These are phyloP conservation scores for Ceriops zippeliana DNA, from an alignment of 345 rosid genomes.

Conservation along the genomic window DNA sequence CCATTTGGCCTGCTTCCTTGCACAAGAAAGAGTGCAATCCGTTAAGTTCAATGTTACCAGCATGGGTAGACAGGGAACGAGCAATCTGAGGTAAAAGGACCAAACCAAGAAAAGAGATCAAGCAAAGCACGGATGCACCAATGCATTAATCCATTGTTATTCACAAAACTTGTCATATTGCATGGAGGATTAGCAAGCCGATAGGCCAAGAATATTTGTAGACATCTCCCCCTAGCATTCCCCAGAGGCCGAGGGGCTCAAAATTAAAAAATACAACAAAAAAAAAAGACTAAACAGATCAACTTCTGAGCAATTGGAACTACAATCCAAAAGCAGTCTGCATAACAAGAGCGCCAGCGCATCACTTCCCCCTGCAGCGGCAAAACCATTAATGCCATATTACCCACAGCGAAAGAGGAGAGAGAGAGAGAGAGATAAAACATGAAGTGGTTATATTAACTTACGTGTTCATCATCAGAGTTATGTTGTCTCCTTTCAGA, in stretches of 20 bases:
- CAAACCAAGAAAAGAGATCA: neutral
- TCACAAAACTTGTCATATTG: no score
- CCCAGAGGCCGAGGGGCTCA: no score
- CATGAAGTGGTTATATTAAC: conserved; percentile 6
- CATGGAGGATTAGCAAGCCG: no score
- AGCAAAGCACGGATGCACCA: neutral
- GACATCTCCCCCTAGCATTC: no score
- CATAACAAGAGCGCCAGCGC: neutral
- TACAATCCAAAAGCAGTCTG: neutral
- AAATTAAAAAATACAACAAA: no score
- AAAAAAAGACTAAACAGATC: neutral
- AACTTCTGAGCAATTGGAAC: neutral
- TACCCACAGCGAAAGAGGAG: conserved; percentile 1
- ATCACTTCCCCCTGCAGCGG: conserved; percentile 54
- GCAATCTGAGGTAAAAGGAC: no score
- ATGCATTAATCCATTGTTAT: no score
- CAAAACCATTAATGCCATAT: neutral
- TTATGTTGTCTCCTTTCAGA: conserved; percentile 88
- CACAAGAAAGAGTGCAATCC: no score
- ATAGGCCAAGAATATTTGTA: no score
- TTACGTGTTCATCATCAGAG: conserved; percentile 93
- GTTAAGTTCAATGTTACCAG: no score
- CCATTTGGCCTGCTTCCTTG: no score
- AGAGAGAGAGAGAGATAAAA: neutral
- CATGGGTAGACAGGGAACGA: no score